These are phyloP conservation scores for Ustilago tritici DNA, from an alignment of 1,284 basidiomycete species.

Conservation along the genomic window DNA sequence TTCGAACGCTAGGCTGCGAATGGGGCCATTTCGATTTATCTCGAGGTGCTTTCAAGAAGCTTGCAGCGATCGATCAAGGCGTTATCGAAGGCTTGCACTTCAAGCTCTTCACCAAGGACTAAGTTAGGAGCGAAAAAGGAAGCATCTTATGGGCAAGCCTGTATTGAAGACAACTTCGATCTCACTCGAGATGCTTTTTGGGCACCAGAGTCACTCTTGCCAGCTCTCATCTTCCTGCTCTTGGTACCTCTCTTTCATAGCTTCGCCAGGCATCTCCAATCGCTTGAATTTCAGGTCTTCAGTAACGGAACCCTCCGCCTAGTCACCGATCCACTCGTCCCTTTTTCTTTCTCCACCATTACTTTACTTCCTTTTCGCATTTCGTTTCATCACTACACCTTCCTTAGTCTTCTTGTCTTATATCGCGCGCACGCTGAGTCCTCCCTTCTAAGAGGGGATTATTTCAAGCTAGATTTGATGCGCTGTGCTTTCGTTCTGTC, in stretches of 20 bases:
- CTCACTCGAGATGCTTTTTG: background rate
- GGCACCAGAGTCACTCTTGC: background rate
- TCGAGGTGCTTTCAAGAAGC: conserved; percentile 57
- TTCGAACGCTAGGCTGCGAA: conserved; percentile 13
- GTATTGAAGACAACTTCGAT: background rate
- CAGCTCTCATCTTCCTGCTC: background rate
- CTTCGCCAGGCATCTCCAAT: background rate
- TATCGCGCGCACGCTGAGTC: background rate
- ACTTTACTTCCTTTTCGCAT: background rate
- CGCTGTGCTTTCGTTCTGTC: conserved; percentile 1
- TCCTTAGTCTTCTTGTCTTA: too few relatives aligned
- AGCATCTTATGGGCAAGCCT: background rate
- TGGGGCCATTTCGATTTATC: conserved; percentile 61
- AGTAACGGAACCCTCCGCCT: background rate
- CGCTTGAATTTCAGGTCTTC: background rate
- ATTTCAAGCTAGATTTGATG: background rate
- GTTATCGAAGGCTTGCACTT: conserved; percentile 56
- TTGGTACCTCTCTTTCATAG: background rate
- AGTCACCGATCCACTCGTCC: background rate
- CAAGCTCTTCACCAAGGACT: conserved; percentile 53
- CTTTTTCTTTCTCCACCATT: background rate
- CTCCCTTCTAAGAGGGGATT: background rate
- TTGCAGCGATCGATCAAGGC: conserved; percentile 56
- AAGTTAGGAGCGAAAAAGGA: conserved; percentile 3
- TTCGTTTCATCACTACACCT: background rate